These are phyloP conservation scores for Leersia perrieri DNA, from an alignment of 176 grass and related monocot genomes.

Conservation along the genomic window DNA sequence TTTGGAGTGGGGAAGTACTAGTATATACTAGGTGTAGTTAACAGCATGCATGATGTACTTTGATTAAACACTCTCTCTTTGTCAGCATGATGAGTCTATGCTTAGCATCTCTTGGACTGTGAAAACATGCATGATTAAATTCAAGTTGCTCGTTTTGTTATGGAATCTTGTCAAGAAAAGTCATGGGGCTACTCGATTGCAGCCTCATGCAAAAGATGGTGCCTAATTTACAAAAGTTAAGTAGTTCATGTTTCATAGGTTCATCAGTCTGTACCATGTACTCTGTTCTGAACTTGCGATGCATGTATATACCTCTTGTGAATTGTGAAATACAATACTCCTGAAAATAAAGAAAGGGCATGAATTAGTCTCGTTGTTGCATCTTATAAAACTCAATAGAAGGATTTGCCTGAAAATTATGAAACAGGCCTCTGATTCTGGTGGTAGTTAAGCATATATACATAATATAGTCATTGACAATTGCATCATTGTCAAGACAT, in stretches of 20 bases:
- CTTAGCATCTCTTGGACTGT: slow-evolving; percentile 31
- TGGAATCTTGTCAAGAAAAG: slow-evolving; percentile 30
- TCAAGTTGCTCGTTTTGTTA: slow-evolving; percentile 12
- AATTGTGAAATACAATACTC: neutral
- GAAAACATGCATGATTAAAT: slow-evolving; percentile 10
- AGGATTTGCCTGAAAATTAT: neutral
- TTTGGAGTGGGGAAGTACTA: no score
- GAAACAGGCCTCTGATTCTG: neutral
- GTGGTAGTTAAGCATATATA: neutral
- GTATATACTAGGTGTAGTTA: neutral
- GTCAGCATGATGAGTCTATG: slow-evolving; percentile 2
- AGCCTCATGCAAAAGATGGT: neutral
- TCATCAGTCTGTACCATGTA: neutral
- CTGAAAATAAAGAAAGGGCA: neutral
- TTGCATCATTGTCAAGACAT: slow-evolving; percentile 5
- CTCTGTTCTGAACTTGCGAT: neutral
- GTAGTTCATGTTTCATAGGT: neutral
- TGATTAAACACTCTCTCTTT: neutral
- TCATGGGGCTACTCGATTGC: slow-evolving; percentile 21
- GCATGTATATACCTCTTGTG: neutral
- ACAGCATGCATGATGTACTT: neutral
- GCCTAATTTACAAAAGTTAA: slow-evolving; percentile 25
- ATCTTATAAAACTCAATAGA: neutral
- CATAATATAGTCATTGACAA: slow-evolving; percentile 1
- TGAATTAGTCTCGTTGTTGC: neutral